Conservation (phyloP, 75 land plant species). For the Cupressus sempervirens region DNA sequence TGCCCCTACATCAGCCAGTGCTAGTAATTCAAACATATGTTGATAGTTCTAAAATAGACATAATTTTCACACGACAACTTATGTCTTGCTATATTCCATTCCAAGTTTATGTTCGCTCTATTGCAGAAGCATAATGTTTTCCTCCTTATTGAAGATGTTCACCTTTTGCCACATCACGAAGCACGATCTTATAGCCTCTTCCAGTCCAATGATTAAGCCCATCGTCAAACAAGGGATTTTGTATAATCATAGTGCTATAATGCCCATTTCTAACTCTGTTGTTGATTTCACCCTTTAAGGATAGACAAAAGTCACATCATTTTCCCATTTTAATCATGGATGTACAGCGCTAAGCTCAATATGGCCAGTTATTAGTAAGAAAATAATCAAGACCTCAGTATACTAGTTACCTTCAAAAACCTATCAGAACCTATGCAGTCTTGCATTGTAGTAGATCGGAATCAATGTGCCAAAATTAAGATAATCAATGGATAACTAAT, state of each 20-base stretch:
- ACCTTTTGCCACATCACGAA: constrained; percentile 44
- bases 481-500: neutral
- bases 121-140: constrained; percentile 62
- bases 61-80: constrained; percentile 57
- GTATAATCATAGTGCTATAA: constrained; percentile 45
- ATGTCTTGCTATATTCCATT: constrained; percentile 97
- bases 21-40: constrained; percentile 73
- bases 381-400: neutral
- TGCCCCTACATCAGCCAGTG: too few species aligned
- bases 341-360: constrained; percentile 12
- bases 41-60: constrained; percentile 62
- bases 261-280: constrained; percentile 18
- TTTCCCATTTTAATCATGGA: constrained; percentile 1
- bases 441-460: neutral
- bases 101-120: constrained; percentile 73
- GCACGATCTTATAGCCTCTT: constrained; percentile 61
- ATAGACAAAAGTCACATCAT: neutral
- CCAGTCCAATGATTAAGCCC: constrained; percentile 77
- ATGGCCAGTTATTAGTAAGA: neutral
- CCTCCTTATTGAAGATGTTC: constrained; percentile 49
- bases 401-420: constrained; percentile 4
- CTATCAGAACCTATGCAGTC: neutral
- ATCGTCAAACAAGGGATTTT: constrained; percentile 65
- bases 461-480: neutral
- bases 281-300: constrained; percentile 9